These are phyloP conservation scores for Alternaria triticimaculans DNA, from an alignment of 2,329 filamentous ascomycete species.

Conservation along the genomic window DNA sequence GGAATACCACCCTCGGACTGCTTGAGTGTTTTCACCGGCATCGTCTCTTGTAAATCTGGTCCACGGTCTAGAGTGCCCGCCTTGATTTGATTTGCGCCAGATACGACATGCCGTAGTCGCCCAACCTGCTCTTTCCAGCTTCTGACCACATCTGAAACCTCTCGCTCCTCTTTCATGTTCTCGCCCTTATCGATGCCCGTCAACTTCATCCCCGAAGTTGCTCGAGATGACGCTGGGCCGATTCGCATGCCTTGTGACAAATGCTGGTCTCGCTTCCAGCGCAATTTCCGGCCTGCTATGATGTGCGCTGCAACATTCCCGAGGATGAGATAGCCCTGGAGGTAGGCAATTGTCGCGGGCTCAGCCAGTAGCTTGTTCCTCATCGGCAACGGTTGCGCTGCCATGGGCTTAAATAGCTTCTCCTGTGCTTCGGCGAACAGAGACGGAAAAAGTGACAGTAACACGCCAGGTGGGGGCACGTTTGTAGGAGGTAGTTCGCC, in stretches of 20 bases:
- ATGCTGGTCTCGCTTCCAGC: conserved; percentile 90
- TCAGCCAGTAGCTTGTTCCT: conserved; percentile 70
- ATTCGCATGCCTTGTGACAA: conserved; percentile 90
- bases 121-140: conserved; percentile 80
- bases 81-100: conserved; percentile 63
- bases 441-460: conserved; percentile 77
- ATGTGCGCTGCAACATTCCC: conserved; percentile 76
- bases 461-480: conserved; percentile 83
- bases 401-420: conserved; percentile 70
- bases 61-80: conserved; percentile 56
- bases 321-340: conserved; percentile 68
- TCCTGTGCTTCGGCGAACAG: conserved; percentile 71
- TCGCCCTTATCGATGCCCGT: conserved; percentile 84
- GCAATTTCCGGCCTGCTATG: conserved; percentile 80
- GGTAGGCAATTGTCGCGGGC: conserved; percentile 66
- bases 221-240: conserved; percentile 71
- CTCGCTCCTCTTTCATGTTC: conserved; percentile 80
- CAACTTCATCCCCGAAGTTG: conserved; percentile 85
- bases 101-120: conserved; percentile 74
- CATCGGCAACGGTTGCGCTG: conserved; percentile 63
- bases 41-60: conserved; percentile 74
- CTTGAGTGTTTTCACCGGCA: conserved; percentile 70
- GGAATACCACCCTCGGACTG: conserved; percentile 70
- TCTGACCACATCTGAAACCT: conserved; percentile 77
- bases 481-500: conserved; percentile 73